phyloP scores from a whole-genome alignment of 306 rosid species.

The Cicer chorassanicum region DNA sequence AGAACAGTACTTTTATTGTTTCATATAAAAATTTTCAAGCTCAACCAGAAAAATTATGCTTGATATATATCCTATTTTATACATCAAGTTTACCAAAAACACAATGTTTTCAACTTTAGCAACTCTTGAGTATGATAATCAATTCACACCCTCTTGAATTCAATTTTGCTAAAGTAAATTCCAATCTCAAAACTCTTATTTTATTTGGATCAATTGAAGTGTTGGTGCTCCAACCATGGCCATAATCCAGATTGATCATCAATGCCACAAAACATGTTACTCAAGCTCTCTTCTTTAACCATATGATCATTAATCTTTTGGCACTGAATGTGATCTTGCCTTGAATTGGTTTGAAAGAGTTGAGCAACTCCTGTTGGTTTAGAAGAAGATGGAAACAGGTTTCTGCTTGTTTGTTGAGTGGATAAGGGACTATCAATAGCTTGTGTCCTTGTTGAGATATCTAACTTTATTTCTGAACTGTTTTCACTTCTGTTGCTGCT shows the following conservation, averaged over 20 bases:
- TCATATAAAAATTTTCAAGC: slow-evolving; percentile 50
- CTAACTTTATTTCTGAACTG: slow-evolving; percentile 93
- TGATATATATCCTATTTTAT: slow-evolving; percentile 65
- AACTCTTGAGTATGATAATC: slow-evolving; percentile 46
- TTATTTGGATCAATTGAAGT: slow-evolving; percentile 62
- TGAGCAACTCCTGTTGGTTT: slow-evolving; percentile 80
- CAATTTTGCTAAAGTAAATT: slow-evolving; percentile 29
- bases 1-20: slow-evolving; percentile 57
- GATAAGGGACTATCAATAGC: slow-evolving; percentile 85
- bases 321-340: slow-evolving; percentile 67
- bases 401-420: slow-evolving; percentile 56
- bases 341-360: slow-evolving; percentile 70
- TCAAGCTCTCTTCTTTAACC: slow-evolving; percentile 78
- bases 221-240: slow-evolving; percentile 99
- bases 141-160: slow-evolving; percentile 50
- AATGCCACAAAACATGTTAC: slow-evolving; percentile 85
- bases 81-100: slow-evolving; percentile 60
- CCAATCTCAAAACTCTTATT: slow-evolving; percentile 28
- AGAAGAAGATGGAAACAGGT: slow-evolving; percentile 67
- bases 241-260: slow-evolving; percentile 96
- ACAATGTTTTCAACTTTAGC: slow-evolving; percentile 45
- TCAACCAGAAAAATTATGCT: slow-evolving; percentile 56
- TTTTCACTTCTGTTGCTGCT: slow-evolving; percentile 97
- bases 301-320: slow-evolving; percentile 69
- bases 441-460: slow-evolving; percentile 85